phyloP scores from a whole-genome alignment of 73 alveolate species.

The Tetrahymena thermophila region DNA sequence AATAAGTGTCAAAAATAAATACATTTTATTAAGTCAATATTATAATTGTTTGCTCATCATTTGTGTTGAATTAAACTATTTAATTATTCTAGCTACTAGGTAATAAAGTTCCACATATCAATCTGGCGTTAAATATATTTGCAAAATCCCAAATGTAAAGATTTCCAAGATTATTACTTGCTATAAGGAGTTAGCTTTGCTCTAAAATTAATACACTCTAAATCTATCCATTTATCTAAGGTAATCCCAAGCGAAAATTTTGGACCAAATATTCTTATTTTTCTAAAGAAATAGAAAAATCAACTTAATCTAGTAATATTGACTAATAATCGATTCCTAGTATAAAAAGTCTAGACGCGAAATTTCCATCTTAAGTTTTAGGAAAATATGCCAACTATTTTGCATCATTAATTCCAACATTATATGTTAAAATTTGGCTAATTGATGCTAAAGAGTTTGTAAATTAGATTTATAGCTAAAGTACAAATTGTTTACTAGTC shows the following conservation, averaged over 20 bases:
- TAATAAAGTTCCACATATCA: neutral
- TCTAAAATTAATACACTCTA: neutral
- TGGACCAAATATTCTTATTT: neutral
- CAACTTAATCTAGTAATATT: neutral
- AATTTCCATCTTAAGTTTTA: neutral
- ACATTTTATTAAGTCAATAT: neutral
- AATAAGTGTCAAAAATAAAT: neutral
- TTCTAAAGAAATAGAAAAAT: neutral
- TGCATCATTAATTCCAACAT: neutral
- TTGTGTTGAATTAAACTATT: neutral
- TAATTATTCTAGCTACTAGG: neutral
- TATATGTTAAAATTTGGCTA: neutral
- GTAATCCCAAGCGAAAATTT: neutral
- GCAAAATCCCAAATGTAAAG: neutral
- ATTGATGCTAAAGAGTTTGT: neutral
- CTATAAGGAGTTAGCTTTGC: neutral
- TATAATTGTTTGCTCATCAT: neutral
- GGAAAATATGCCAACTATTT: neutral
- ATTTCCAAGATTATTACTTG: neutral
- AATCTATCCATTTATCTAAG: neutral
- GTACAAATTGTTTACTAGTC: neutral
- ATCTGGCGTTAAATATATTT: neutral
- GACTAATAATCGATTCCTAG: neutral
- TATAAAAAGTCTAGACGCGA: neutral
- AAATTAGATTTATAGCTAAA: neutral